Base-by-base conservation (phyloP, 306 rosid species). In the Rosa lucieae region DNA sequence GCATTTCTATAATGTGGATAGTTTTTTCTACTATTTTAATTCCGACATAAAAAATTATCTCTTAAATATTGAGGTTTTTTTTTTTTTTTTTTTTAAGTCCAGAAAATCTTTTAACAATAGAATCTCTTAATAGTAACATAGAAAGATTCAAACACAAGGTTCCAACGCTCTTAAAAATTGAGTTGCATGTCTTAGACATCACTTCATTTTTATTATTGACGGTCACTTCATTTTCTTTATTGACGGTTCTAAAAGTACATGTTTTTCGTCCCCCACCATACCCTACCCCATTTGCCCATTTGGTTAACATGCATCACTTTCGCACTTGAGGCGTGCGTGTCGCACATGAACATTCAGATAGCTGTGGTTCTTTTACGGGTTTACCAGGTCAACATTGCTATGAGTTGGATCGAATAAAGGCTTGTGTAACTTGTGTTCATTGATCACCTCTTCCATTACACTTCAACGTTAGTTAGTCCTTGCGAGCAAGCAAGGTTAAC, bases 401-500 rank as follows among this genome's bases (percentile, higher is more conserved):
- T 13, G 43, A 32, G 44, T 32, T 32, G 69, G 43, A 63, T 63
- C 10, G 21, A 43, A 29, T 13, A 62, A 32, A 1, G 20, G 15
- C 17, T 29, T 62, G 2, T 32, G 69, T 35, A 63, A 63, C 69
- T 14, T 63, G 9, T 63, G 20, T 13, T 32, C 21, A 13, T 32
- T 63, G 69, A 32, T 63, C n/a, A 32, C 43, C 69, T 63, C 18
- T 63, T 14, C n/a, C 39, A 35, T 2, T 6, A 32, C 21, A 32
- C 42, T 32, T 29, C n/a, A 13, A 14, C 9, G 44, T 35, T 63
- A 6, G 44, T 35, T 63, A 6, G 69, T 32, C 69, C 18, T 63
- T 63, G 69, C 21, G n/a, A 63, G 44, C 43, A 63, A 63, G 69
- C 69, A 59, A 23, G 66, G 37, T 59, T 23, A 59, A 59, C 37